Evolutionary conservation across 345 rosid genomes (phyloP).

Genomic region (Acer yangbiense): DNA sequence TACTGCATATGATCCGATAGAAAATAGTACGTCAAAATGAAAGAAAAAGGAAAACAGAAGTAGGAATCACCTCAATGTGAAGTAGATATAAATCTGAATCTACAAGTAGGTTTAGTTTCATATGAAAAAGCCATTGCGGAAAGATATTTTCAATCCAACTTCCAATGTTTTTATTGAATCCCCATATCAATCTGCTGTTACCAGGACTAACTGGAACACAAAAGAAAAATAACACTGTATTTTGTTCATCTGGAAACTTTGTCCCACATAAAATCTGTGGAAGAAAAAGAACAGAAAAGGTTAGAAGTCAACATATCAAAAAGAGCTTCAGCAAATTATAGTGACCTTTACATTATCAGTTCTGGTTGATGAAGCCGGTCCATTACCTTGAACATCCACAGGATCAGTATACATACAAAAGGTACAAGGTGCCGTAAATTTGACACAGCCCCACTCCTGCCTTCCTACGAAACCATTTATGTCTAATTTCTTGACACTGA

Average conservation of each 20-base stretch:
- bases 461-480: conserved; percentile 53
- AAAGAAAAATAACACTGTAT: conserved; percentile 55
- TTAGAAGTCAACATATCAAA: neutral
- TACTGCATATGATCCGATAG: neutral
- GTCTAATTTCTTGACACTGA: conserved; percentile 50
- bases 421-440: conserved; percentile 67
- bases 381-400: conserved; percentile 37
- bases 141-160: conserved; percentile 61
- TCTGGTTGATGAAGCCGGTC: conserved; percentile 35
- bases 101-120: conserved; percentile 64
- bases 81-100: conserved; percentile 86
- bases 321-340: neutral
- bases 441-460: conserved; percentile 57
- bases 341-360: conserved; percentile 47
- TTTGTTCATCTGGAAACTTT: conserved; percentile 31
- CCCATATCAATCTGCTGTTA: conserved; percentile 79
- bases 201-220: conserved; percentile 89
- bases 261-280: conserved; percentile 11
- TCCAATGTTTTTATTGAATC: conserved; percentile 62
- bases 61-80: conserved; percentile 63
- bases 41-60: neutral
- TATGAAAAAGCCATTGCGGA: conserved; percentile 79
- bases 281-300: neutral
- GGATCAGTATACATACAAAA: conserved; percentile 49
- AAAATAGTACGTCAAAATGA: neutral